Base-by-base conservation (phyloP, 768 basidiomycete species). In the Collybia nuda region DNA sequence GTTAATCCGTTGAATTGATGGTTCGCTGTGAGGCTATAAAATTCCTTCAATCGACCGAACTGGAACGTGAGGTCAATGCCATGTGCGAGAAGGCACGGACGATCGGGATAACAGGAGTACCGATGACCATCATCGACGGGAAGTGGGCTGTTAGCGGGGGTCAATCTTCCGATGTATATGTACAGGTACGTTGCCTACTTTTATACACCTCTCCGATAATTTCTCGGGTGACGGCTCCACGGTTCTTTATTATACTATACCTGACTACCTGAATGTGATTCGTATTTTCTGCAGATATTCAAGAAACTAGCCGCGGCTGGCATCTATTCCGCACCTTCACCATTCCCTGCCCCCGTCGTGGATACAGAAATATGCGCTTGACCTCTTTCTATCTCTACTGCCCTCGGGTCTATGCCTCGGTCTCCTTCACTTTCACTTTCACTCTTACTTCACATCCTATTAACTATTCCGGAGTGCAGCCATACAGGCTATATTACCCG, bases 121-220 rank as follows among this genome's bases (percentile, higher is more conserved):
- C 90, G 6, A 81, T 90, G 72, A 85, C 82, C 22, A 80, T 92
- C 59, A 85, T 92, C 56, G 83, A 90, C 62, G 79, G 81, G 11
- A 85, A 84, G 61, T 92, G 86, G 84, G 87, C 84, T 5, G 77
- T 90, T 22, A 83, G 79, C 44, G 89, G 89, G 7, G 84, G 84
- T 8, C 89, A 90, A 66, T 79, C 80, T 3, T 75, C 83, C 39
- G 87, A 88, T 37, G 82, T 84, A 2, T 90, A 81, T 60, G 69
- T 84, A 26, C 81, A 85, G 75, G 88, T 85, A 51, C 58, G 75
- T 59, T 15, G 4, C 29, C 42, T 15, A 35, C 41, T 21, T 40
- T 17, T 28, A 24, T 43, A 5, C 35, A 48, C 41, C 26, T 21
- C 44, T 12, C 43, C 22, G 8, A 40, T 12, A 44, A 46, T 43